A percentile compares a stretch with the other conserved stretches of the same genome.
Conservation (phyloP, 768 basidiomycete species). For the Panus rudis region DNA sequence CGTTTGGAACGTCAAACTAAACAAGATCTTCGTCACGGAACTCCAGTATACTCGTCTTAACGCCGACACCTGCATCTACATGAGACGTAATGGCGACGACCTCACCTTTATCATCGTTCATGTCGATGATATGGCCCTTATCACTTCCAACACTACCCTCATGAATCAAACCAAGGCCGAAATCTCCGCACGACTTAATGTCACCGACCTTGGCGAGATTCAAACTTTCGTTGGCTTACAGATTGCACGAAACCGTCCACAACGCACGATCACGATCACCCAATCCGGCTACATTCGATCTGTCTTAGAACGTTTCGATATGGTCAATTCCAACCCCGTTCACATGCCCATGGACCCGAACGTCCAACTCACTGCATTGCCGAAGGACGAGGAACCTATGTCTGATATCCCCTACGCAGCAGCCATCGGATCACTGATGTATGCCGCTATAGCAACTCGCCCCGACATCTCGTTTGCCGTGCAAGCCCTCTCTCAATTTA, state of each 20-base stretch:
- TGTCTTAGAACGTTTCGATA: conserved; percentile 18
- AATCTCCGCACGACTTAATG: conserved; percentile 1
- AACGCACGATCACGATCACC: conserved; percentile 20
- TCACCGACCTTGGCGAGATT: conserved; percentile 14
- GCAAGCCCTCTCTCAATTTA: conserved; percentile 18
- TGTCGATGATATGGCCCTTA: conserved; percentile 30
- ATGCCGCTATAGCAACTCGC: conserved; percentile 23
- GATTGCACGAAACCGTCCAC: conserved; percentile 8
- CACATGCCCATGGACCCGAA: conserved; percentile 22
- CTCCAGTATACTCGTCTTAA: conserved; percentile 17
- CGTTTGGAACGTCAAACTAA: background rate
- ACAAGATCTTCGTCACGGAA: conserved; percentile 6
- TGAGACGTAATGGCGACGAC: conserved; percentile 8
- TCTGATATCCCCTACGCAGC: conserved; percentile 4
- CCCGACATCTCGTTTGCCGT: conserved; percentile 28
- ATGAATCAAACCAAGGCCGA: conserved; percentile 14
- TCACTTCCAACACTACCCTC: conserved; percentile 10
- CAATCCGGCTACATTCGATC: conserved; percentile 28
- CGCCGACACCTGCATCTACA: conserved; percentile 22
- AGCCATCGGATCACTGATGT: conserved; percentile 22
- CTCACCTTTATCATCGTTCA: conserved; percentile 17
- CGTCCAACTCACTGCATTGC: background rate
- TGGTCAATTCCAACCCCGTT: conserved; percentile 20
- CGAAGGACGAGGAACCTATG: background rate
- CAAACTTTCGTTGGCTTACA: conserved; percentile 16